A percentile compares a stretch with the other conserved stretches of the same genome.
Conservation (phyloP, 2,329 filamentous ascomycete species). For the Escovopsis sp. region DNA sequence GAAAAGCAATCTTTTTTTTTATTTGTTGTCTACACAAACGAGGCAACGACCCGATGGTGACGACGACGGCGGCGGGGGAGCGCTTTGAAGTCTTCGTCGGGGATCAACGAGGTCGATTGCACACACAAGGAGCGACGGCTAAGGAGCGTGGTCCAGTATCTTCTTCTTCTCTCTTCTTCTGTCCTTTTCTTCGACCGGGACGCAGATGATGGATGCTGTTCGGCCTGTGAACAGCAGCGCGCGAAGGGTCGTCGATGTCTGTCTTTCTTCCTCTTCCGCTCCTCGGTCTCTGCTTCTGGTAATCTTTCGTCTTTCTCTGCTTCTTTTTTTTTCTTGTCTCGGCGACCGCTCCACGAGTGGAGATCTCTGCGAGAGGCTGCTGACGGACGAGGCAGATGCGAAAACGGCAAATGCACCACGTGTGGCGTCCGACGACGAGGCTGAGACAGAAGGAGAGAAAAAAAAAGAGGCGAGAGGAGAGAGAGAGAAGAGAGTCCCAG, state of each 20-base stretch:
- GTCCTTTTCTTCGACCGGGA: no score
- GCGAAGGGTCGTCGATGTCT: no score
- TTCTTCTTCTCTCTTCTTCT: constrained; percentile 13
- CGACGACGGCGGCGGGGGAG: constrained; percentile 11
- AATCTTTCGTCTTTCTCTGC: constrained; percentile 7
- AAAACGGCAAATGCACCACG: constrained; percentile 1
- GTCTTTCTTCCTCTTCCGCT: no score
- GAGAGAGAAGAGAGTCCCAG: constrained; percentile 6
- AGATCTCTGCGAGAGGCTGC: constrained; percentile 6
- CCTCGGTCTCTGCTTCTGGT: no score
- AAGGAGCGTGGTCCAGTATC: constrained; percentile 28
- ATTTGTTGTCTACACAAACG: constrained; percentile 23
- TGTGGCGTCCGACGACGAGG: constrained; percentile 9
- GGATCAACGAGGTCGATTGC: constrained; percentile 21
- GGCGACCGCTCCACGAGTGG: not conserved
- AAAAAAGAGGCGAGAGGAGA: constrained; percentile 5
- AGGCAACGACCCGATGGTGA: constrained; percentile 15
- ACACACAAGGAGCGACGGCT: constrained; percentile 16
- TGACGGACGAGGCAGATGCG: constrained; percentile 6
- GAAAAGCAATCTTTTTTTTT: constrained; percentile 10
- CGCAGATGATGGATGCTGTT: no score
- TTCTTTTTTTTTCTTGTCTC: no score
- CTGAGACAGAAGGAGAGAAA: constrained; percentile 7
- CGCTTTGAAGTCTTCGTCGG: constrained; percentile 21
- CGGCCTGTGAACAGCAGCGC: no score